These are phyloP conservation scores for Bromus sterilis DNA, from an alignment of 176 grass and related monocot species.

Conservation along the genomic window DNA sequence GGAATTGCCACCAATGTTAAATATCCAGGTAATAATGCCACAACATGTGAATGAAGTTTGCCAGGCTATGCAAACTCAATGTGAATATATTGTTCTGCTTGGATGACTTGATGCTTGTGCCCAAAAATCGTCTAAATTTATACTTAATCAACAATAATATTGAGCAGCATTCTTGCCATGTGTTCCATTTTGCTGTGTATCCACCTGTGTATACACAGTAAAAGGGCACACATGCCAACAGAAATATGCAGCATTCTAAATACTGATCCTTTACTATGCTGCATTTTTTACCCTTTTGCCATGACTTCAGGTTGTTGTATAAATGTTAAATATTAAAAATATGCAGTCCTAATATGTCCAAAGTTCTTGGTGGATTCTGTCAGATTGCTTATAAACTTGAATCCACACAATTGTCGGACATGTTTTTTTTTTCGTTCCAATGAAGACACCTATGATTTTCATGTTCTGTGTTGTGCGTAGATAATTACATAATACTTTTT, in stretches of 20 bases:
- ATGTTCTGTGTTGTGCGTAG: background rate
- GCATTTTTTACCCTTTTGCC: background rate
- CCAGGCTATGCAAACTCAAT: background rate
- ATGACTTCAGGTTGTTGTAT: background rate
- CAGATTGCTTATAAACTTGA: slow-evolving; percentile 1
- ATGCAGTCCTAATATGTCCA: background rate
- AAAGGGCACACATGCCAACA: too few relatives aligned
- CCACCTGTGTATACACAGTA: too few relatives aligned
- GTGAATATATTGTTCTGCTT: background rate
- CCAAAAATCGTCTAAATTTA: background rate
- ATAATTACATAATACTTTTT: background rate
- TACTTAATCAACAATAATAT: background rate
- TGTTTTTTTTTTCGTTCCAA: background rate
- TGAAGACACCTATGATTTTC: background rate
- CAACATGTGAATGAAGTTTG: background rate
- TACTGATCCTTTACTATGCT: too few relatives aligned
- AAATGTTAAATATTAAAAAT: slow-evolving; percentile 7
- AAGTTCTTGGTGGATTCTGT: background rate
- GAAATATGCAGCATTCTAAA: too few relatives aligned
- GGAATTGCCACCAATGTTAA: slow-evolving; percentile 52
- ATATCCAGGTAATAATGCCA: slow-evolving; percentile 53
- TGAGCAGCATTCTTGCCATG: too few relatives aligned
- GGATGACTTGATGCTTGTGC: background rate
- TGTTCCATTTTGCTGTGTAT: too few relatives aligned
- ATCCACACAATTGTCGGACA: background rate